These are phyloP conservation scores for Leccinum uliginosum DNA, from an alignment of 768 basidiomycete genomes.

Conservation along the genomic window DNA sequence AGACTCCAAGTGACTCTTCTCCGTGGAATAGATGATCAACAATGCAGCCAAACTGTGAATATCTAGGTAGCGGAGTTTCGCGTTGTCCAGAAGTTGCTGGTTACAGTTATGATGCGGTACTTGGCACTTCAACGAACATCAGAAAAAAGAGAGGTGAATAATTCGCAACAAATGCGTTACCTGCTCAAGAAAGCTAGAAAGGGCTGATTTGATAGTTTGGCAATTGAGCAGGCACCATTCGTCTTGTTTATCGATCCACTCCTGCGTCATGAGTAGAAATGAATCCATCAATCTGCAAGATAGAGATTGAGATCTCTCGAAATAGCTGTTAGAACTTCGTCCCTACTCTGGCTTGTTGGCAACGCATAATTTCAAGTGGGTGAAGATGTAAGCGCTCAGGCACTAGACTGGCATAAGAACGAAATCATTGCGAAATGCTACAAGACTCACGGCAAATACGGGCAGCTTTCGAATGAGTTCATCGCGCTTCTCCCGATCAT, in stretches of 20 bases:
- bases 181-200: constrained; percentile 11
- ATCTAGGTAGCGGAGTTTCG: constrained; percentile 18
- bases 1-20: constrained; percentile 12
- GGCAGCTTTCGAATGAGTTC: constrained; percentile 16
- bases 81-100: constrained; percentile 4
- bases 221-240: constrained; percentile 26
- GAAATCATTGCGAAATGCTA: not conserved
- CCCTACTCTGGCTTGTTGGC: constrained; percentile 14
- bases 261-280: constrained; percentile 11
- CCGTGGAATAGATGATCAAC: constrained; percentile 16
- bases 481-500: constrained; percentile 15
- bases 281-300: constrained; percentile 16
- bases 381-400: constrained; percentile 21
- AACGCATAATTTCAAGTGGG: constrained; percentile 24
- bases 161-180: not conserved
- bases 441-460: constrained; percentile 19
- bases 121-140: constrained; percentile 11
- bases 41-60: constrained; percentile 23
- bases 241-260: constrained; percentile 18
- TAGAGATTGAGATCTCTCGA: not conserved
- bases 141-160: not conserved
- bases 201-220: constrained; percentile 12
- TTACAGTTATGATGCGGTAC: constrained; percentile 21
- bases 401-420: constrained; percentile 12
- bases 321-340: not conserved